Evolutionary conservation across 768 basidiomycete species (phyloP).

Genomic region (Suillus decipiens): DNA sequence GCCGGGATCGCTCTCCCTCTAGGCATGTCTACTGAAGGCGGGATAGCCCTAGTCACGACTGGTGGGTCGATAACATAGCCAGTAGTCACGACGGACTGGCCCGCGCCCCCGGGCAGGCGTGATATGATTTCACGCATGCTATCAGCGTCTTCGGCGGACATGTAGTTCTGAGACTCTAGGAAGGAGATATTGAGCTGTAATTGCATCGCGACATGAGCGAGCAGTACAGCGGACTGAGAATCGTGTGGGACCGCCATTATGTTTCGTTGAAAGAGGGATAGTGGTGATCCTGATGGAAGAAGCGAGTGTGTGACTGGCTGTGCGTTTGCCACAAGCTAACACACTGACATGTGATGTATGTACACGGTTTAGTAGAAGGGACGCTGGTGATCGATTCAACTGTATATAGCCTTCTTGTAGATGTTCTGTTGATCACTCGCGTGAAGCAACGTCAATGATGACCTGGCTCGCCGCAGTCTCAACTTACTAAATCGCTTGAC

Average conservation of each 20-base stretch:
- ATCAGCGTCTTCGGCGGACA: conserved; percentile 49
- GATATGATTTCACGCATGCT: conserved; percentile 45
- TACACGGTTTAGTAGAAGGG: background rate
- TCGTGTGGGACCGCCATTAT: conserved; percentile 29
- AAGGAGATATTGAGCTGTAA: conserved; percentile 60
- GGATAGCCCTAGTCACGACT: conserved; percentile 9
- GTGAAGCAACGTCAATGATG: background rate
- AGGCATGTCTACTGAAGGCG: background rate
- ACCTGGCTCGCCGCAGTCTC: background rate
- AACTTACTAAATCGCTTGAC: background rate
- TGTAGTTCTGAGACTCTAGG: conserved; percentile 53
- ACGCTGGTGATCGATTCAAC: background rate
- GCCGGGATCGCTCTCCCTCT: conserved; percentile 22
- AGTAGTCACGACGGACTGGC: conserved; percentile 18
- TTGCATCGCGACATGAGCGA: conserved; percentile 60
- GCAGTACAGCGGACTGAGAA: conserved; percentile 42
- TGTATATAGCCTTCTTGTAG: background rate
- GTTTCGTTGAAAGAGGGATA: background rate
- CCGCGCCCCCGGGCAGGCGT: conserved; percentile 39
- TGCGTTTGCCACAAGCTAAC: background rate
- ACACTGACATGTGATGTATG: background rate
- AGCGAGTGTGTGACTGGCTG: background rate
- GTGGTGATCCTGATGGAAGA: background rate
- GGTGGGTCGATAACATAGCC: conserved; percentile 10
- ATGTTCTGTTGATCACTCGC: background rate